These are phyloP conservation scores for Beta vulgaris DNA, from an alignment of 148 eudicot genomes.

Conservation along the genomic window DNA sequence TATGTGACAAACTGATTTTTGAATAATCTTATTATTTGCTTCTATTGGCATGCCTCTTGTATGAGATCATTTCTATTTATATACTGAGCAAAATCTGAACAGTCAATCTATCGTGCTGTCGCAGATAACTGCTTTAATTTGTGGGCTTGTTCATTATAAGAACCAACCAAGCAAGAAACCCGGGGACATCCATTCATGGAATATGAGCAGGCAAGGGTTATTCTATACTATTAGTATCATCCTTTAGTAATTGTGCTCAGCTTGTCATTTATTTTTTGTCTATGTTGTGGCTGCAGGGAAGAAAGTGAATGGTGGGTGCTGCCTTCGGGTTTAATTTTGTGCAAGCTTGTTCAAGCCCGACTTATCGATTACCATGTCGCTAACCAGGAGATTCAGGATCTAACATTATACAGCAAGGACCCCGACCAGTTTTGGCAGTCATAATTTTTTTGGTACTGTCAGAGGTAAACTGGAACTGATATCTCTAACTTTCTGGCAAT, in stretches of 20 bases:
- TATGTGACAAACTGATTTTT: background rate
- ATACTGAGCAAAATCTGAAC: background rate
- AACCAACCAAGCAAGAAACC: conserved; percentile 43
- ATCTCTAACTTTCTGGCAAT: background rate
- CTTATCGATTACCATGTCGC: conserved; percentile 85
- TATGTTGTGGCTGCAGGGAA: conserved; percentile 48
- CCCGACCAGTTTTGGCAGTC: conserved; percentile 76
- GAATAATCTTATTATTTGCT: background rate
- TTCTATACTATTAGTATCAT: background rate
- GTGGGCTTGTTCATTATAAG: conserved; percentile 69
- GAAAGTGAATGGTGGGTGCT: conserved; percentile 98
- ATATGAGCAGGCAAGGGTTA: conserved; percentile 68
- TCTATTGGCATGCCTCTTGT: background rate
- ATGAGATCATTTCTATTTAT: background rate
- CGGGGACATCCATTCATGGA: conserved; percentile 48
- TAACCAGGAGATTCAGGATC: conserved; percentile 89
- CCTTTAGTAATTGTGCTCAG: background rate
- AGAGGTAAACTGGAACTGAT: background rate
- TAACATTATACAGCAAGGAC: conserved; percentile 72
- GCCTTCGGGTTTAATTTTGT: conserved; percentile 59
- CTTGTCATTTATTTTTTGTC: conserved; percentile 6
- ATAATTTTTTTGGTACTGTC: conserved; percentile 10
- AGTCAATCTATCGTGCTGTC: background rate
- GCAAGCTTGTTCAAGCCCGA: conserved; percentile 71
- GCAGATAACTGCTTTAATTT: conserved; percentile 76